Base-by-base conservation (phyloP, 306 rosid species). In the Lathyrus oleraceus region DNA sequence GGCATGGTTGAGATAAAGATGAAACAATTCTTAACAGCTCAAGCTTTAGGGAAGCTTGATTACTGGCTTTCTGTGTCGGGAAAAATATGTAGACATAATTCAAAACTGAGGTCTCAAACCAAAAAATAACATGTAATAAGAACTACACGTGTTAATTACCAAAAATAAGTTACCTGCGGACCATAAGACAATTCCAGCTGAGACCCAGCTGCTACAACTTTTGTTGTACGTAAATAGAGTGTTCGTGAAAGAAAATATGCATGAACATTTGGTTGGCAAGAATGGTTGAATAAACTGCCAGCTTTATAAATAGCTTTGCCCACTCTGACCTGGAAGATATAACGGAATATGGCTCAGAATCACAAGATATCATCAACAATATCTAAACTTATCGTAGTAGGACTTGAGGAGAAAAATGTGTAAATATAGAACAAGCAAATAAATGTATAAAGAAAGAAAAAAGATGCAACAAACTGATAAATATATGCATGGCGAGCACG, bases 201-300 rank as follows among this genome's bases (percentile, higher is more conserved):
- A 81, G 76, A 61, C 60, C 88, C 96, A 20, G 83, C 78, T 27
- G 89, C 25, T 27, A 86, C 83, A 72, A 35, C 67, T 64, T 84
- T 78, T 64, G 97, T 92, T 30, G 96, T 76, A 47, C 95, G 82
- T 61, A 89, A 44, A 77, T 60, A 82, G 36, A 92, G 90, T 16
- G 92, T 76, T 57, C 92, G 96, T 38, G 92, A 84, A 73, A 87
- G 77, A 81, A 89, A 92, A 81, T 89, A 92, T 6, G 90, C 96
- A 84, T 84, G 88, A 69, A 84, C 48, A 49, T 92, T 92, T 72
- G 97, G 97, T 70, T 68, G 82, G 80, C 97, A 89, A 53, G 97
- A 89, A 81, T 92, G 97, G 87, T 92, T 92, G 82, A 89, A 89
- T 74, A 84, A 77, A 82, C 97, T 92, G 43, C 95, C 96, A 13